phyloP scores from a whole-genome alignment of 2,329 filamentous ascomycete genomes.

The Trichocomaceae sp. region DNA sequence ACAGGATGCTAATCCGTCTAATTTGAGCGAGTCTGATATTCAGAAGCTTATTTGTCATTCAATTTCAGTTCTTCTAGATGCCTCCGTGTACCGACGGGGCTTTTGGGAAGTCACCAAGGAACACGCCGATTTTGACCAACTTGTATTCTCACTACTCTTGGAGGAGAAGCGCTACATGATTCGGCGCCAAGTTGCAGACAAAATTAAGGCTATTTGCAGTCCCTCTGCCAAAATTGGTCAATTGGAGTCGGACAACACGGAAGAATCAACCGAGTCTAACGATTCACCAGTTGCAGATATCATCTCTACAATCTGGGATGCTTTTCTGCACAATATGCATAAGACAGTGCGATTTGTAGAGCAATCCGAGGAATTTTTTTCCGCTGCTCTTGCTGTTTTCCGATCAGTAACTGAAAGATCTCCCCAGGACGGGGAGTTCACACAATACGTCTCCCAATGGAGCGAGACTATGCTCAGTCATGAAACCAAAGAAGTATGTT shows the following conservation, averaged over 20 bases:
- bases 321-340: constrained; percentile 36
- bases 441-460: constrained; percentile 40
- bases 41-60: constrained; percentile 37
- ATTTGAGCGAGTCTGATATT: constrained; percentile 17
- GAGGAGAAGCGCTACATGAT: constrained; percentile 36
- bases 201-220: constrained; percentile 33
- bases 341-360: constrained; percentile 30
- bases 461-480: constrained; percentile 38
- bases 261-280: constrained; percentile 17
- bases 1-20: constrained; percentile 14
- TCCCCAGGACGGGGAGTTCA: constrained; percentile 31
- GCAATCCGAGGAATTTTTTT: constrained; percentile 42
- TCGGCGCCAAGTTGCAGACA: constrained; percentile 34
- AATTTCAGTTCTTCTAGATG: constrained; percentile 46
- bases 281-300: constrained; percentile 32
- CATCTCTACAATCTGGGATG: constrained; percentile 41
- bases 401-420: constrained; percentile 36
- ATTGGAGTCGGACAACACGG: constrained; percentile 14
- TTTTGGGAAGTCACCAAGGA: constrained; percentile 42
- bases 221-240: constrained; percentile 23
- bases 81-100: constrained; percentile 39
- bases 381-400: constrained; percentile 38
- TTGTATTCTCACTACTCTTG: constrained; percentile 40
- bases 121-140: constrained; percentile 28
- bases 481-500: constrained; percentile 36